phyloP scores from a whole-genome alignment of 352 stramenopile species.

The Phytophthora cryptogea region DNA sequence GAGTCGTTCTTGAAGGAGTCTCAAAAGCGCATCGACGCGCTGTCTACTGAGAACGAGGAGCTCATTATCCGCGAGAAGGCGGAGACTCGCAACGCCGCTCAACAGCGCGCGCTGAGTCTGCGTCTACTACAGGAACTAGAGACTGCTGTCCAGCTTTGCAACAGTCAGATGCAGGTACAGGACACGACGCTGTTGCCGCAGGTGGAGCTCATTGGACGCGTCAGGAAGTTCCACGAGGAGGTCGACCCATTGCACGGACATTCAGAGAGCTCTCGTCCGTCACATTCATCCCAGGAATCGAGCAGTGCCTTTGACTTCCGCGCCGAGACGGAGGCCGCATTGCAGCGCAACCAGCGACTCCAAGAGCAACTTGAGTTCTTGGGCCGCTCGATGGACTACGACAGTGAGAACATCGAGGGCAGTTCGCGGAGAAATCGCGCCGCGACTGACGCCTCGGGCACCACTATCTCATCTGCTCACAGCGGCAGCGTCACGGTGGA shows the following conservation, averaged over 20 bases:
- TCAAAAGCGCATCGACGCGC: slow-evolving; percentile 73
- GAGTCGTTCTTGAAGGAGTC: slow-evolving; percentile 81
- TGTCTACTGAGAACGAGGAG: slow-evolving; percentile 70
- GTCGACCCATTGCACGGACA: slow-evolving; percentile 39
- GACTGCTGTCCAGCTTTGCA: slow-evolving; percentile 71
- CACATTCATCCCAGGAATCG: slow-evolving; percentile 2
- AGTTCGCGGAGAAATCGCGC: slow-evolving; percentile 35
- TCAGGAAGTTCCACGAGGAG: slow-evolving; percentile 68
- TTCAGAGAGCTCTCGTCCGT: slow-evolving; percentile 22
- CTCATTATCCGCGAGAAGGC: slow-evolving; percentile 58
- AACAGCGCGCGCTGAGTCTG: slow-evolving; percentile 62
- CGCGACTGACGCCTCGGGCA: slow-evolving; percentile 50
- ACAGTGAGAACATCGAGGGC: slow-evolving; percentile 23
- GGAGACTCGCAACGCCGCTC: slow-evolving; percentile 61
- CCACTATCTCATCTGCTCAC: slow-evolving; percentile 35
- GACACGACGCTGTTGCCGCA: slow-evolving; percentile 68
- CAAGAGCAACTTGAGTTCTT: slow-evolving; percentile 71
- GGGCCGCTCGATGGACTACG: slow-evolving; percentile 55
- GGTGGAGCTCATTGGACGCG: slow-evolving; percentile 73
- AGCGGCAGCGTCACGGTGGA: slow-evolving; percentile 32
- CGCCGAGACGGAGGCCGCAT: slow-evolving; percentile 54
- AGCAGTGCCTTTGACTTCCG: slow-evolving; percentile 52
- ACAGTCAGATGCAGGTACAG: slow-evolving; percentile 51
- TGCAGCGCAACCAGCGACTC: slow-evolving; percentile 66
- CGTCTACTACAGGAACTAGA: slow-evolving; percentile 79